Base-by-base conservation (phyloP, 1,139 yeast species). In the Scheffersomyces segobiensis region DNA sequence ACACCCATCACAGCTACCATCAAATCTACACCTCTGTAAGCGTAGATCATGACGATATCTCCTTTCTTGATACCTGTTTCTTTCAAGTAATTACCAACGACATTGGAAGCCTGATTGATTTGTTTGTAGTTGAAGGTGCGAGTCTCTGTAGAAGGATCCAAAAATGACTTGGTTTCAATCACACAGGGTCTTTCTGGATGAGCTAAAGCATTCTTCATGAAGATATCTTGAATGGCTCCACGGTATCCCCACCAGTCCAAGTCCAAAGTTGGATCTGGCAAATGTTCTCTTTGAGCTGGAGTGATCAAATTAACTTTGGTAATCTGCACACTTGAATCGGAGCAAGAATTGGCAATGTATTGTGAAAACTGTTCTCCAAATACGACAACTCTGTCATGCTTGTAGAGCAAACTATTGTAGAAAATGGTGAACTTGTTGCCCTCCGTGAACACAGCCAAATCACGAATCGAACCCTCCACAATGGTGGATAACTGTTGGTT, bases 1-100 rank as follows among this genome's bases (percentile, higher is more conserved):
- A 92, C 97, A 73, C 98, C 99, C 92, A 95, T 89, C 19, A 95
- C 98, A 6, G 98, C 97, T 54, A 95, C 91, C 85, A 95, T 92
- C 65, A 95, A 81, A 71, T 95, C 99, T 14, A 95, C 99, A 64
- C 98, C 98, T 76, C 99, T 87, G 68, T 95, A 91, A 42, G 99
- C 97, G 72, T 96, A 95, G 62, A 96, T 93, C 96, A 93, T 93
- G 22, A 95, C 98, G 32, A 95, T 93, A 71, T 95, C 98, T 54
- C 98, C 99, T 67, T 89, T 83, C 63, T 85, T 81, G 68, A 95
- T 88, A 12, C 99, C 98, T 2, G 90, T 85, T 51, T 84, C 77
- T 61, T 91, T 87, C 67, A 95, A 83, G 68, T 91, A 90, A 73
- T 95, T 96, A 50, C 97, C 98, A 19, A 95, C 93, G 46, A 93